Evolutionary conservation across 495 filamentous ascomycete genomes (phyloP).

Genomic region (Parathielavia appendiculata): DNA sequence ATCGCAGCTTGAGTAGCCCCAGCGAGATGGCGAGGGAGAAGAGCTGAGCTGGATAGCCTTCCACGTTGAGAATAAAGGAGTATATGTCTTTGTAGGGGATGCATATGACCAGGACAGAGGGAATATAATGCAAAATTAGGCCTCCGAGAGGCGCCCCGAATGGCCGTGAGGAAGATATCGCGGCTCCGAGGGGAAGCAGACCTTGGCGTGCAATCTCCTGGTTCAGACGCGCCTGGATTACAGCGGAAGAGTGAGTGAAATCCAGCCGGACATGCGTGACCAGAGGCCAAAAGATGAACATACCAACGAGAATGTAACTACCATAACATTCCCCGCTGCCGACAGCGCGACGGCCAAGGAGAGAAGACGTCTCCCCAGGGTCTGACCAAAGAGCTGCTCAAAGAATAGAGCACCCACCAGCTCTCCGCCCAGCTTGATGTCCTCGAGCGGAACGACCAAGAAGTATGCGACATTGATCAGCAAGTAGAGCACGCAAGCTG

Average conservation of each 20-base stretch:
- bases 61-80: slow-evolving; percentile 68
- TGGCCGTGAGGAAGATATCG: slow-evolving; percentile 60
- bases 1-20: slow-evolving; percentile 59
- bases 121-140: slow-evolving; percentile 62
- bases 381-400: slow-evolving; percentile 56
- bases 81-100: slow-evolving; percentile 64
- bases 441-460: slow-evolving; percentile 60
- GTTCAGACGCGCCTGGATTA: slow-evolving; percentile 52
- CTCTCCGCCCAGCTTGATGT: slow-evolving; percentile 63
- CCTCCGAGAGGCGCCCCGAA: slow-evolving; percentile 65
- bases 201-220: slow-evolving; percentile 49
- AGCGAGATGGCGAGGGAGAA: slow-evolving; percentile 54
- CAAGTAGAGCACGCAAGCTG: slow-evolving; percentile 57
- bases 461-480: slow-evolving; percentile 67
- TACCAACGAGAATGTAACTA: slow-evolving; percentile 56
- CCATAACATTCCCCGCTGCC: slow-evolving; percentile 71
- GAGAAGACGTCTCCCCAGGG: slow-evolving; percentile 43
- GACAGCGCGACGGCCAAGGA: slow-evolving; percentile 35
- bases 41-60: slow-evolving; percentile 63
- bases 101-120: slow-evolving; percentile 59
- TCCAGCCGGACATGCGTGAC: background rate
- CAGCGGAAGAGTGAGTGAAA: background rate
- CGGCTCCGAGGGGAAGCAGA: slow-evolving; percentile 60
- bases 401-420: slow-evolving; percentile 66
- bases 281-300: background rate